phyloP scores from a whole-genome alignment of 352 stramenopile species.

The Globisporangium polare region DNA sequence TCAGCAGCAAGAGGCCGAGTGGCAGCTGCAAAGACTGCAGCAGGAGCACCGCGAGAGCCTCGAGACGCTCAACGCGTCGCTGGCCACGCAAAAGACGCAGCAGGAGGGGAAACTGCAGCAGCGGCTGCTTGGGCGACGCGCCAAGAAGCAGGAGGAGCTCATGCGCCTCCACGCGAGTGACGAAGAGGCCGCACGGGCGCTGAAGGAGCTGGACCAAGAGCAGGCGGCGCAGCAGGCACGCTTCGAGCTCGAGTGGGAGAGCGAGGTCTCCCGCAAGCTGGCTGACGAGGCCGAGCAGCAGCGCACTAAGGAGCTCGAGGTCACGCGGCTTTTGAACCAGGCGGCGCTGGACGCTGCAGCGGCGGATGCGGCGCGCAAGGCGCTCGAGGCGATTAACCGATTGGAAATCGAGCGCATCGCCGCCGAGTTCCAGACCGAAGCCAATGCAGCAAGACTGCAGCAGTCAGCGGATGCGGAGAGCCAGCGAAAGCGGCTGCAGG shows the following conservation, averaged over 20 bases:
- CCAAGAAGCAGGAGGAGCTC: slow-evolving; percentile 17
- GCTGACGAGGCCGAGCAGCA: slow-evolving; percentile 5
- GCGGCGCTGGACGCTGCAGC: slow-evolving; percentile 23
- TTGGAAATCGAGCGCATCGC: slow-evolving; percentile 29
- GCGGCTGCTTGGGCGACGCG: slow-evolving; percentile 35
- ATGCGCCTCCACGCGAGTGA: background rate
- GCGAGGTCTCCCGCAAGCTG: slow-evolving; percentile 7
- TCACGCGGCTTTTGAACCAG: slow-evolving; percentile 6
- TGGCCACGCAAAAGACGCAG: slow-evolving; percentile 30
- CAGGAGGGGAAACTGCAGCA: slow-evolving; percentile 44
- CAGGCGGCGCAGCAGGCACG: slow-evolving; percentile 3
- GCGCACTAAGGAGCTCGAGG: slow-evolving; percentile 8
- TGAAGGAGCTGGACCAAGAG: slow-evolving; percentile 12
- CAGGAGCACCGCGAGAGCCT: slow-evolving; percentile 43
- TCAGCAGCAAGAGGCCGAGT: slow-evolving; percentile 34
- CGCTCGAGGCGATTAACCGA: slow-evolving; percentile 23
- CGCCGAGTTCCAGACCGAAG: slow-evolving; percentile 20
- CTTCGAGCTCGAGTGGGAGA: slow-evolving; percentile 14
- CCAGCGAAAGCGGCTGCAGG: slow-evolving; percentile 21
- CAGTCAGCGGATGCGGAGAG: slow-evolving; percentile 7
- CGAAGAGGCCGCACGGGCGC: background rate
- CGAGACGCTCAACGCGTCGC: slow-evolving; percentile 21
- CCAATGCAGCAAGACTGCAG: background rate
- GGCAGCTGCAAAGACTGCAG: slow-evolving; percentile 38
- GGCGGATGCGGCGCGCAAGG: slow-evolving; percentile 22